Conservation (phyloP, 2,329 filamentous ascomycete species). For the Penicillium sp. region DNA sequence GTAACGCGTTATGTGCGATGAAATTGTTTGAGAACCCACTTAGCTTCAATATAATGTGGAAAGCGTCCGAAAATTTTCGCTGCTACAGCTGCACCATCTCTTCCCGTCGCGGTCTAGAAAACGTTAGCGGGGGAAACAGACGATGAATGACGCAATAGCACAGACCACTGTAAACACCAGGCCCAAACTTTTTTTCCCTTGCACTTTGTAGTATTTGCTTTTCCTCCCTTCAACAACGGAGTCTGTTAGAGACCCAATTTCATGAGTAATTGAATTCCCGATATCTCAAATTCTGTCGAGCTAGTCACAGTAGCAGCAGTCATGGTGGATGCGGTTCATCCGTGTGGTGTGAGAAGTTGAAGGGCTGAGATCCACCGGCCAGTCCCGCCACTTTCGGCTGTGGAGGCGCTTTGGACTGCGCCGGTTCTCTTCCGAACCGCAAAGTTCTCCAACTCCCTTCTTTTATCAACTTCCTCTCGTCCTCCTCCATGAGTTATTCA, state of each 20-base stretch:
- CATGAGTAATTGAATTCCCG: not conserved
- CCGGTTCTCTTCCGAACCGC: not conserved
- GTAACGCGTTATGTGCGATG: not conserved
- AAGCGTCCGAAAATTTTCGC: not conserved
- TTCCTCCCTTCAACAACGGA: not conserved
- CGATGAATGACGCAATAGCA: not conserved
- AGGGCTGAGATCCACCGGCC: not conserved
- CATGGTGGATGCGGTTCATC: not conserved
- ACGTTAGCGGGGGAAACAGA: not conserved
- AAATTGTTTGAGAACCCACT: not conserved
- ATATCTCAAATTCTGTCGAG: not conserved
- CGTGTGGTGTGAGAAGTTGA: not conserved
- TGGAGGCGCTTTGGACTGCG: not conserved
- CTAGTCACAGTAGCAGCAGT: not conserved
- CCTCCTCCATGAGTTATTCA: slow-evolving; percentile 32
- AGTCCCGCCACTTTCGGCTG: not conserved
- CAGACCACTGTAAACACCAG: not conserved
- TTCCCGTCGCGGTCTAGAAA: not conserved
- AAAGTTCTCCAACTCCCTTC: not conserved
- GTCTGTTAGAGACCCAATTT: not conserved
- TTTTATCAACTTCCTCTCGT: not conserved
- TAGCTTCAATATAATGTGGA: not conserved
- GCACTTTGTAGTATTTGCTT: not conserved
- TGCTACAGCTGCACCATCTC: not conserved
- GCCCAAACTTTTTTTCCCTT: too few relatives aligned